Conservation (phyloP, 1,139 yeast genomes). For the Hemisphaericaspora lyxosophila region DNA sequence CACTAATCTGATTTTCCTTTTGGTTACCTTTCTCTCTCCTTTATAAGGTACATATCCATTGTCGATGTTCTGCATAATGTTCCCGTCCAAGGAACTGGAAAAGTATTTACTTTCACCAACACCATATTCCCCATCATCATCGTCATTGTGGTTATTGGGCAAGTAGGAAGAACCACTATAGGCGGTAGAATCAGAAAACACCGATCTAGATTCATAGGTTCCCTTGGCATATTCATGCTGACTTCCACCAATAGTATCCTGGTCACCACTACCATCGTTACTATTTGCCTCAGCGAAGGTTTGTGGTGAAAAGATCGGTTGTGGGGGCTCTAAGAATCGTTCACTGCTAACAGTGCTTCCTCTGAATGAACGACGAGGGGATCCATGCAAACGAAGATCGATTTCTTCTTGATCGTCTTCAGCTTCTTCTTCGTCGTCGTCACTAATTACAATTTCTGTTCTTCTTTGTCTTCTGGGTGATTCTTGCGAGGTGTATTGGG, state of each 20-base stretch:
- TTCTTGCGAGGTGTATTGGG: conserved; percentile 59
- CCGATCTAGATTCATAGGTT: conserved; percentile 33
- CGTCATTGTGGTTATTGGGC: conserved; percentile 20
- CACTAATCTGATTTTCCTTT: conserved; percentile 60
- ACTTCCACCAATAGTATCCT: conserved; percentile 23
- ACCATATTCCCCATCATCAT: conserved; percentile 14
- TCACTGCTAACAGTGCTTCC: conserved; percentile 45
- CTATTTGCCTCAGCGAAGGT: conserved; percentile 64
- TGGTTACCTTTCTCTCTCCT: conserved; percentile 33
- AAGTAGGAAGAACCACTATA: conserved; percentile 36
- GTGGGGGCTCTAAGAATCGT: conserved; percentile 59
- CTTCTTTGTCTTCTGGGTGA: conserved; percentile 62
- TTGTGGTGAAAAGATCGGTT: conserved; percentile 63
- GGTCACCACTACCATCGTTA: conserved; percentile 25
- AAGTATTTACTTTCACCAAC: conserved; percentile 43
- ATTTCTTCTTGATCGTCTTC: conserved; percentile 17
- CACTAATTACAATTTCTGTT: conserved; percentile 47
- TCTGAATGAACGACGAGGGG: conserved; percentile 37
- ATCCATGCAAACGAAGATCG: conserved; percentile 20
- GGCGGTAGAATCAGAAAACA: conserved; percentile 42
- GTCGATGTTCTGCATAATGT: conserved; percentile 45
- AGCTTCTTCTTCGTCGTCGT: conserved; percentile 43
- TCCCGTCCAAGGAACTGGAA: conserved; percentile 45
- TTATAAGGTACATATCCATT: conserved; percentile 40
- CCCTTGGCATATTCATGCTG: conserved; percentile 37